Conservation (phyloP, 768 basidiomycete species). For the Hygrophorus pudorinus region DNA sequence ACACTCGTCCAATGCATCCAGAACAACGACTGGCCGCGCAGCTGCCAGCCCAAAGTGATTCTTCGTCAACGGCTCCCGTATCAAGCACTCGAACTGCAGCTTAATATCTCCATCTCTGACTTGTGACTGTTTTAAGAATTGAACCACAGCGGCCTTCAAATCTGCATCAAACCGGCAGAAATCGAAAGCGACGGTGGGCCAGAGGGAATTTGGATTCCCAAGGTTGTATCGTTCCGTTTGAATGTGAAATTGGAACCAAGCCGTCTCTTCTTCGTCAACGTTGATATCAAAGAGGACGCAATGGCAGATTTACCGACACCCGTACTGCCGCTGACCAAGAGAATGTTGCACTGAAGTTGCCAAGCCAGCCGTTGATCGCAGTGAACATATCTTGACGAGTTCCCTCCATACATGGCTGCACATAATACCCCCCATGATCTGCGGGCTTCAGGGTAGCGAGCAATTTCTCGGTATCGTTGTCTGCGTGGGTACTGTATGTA, state of each 20-base stretch:
- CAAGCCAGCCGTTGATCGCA: constrained; percentile 1
- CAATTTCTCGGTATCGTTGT: too few species aligned
- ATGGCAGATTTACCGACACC: not conserved
- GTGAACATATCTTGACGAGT: not conserved
- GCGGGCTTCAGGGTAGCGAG: too few species aligned
- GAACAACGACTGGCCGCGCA: not conserved
- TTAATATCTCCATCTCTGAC: not conserved
- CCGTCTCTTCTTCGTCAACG: too few species aligned
- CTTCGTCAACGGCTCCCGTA: not conserved
- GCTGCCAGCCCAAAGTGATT: not conserved
- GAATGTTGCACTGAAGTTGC: not conserved
- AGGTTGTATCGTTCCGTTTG: too few species aligned
- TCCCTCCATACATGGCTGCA: not conserved
- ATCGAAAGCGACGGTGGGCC: too few species aligned
- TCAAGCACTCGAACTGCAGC: not conserved
- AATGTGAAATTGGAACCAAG: too few species aligned
- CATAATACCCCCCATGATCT: too few species aligned
- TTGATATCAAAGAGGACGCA: not conserved
- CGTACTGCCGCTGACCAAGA: not conserved
- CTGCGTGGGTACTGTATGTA: not conserved
- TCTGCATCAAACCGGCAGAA: too few species aligned
- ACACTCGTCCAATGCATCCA: constrained; percentile 1
- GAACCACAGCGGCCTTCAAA: not conserved
- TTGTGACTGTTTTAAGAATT: not conserved
- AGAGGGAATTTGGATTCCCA: too few species aligned